Percentiles rank a stretch among this genome's conserved stretches.
These are phyloP conservation scores for Lichenothelia convexa DNA, from an alignment of 495 filamentous ascomycete species.

Conservation along the genomic window DNA sequence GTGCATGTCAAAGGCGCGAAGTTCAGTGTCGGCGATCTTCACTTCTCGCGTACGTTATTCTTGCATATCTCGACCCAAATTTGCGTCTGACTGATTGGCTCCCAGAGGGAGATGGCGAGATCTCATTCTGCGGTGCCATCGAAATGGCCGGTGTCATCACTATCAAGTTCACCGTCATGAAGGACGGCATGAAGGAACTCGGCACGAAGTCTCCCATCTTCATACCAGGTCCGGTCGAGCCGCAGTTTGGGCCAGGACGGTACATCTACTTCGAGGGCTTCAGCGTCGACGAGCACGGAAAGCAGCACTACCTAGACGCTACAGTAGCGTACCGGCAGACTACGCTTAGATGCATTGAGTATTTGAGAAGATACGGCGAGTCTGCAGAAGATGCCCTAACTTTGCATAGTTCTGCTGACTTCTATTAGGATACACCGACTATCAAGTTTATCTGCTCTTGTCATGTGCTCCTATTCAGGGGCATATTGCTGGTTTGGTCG, in stretches of 20 bases:
- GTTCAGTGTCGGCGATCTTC: conserved; percentile 82
- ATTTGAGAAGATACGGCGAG: conserved; percentile 64
- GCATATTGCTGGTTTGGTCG: conserved; percentile 84
- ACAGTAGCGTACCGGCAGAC: conserved; percentile 87
- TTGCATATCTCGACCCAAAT: not conserved
- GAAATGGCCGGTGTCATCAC: conserved; percentile 94
- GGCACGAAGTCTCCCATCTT: conserved; percentile 79
- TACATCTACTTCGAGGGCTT: conserved; percentile 92
- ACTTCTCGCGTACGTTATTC: conserved; percentile 47
- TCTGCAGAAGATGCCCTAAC: not conserved
- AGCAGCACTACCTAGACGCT: conserved; percentile 86
- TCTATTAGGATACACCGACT: conserved; percentile 34
- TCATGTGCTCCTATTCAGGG: conserved; percentile 84
- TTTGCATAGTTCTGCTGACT: not conserved
- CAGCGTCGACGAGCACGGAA: conserved; percentile 75
- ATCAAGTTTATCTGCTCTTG: conserved; percentile 80
- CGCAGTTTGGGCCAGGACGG: conserved; percentile 70
- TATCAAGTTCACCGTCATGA: conserved; percentile 76
- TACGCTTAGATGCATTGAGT: conserved; percentile 66
- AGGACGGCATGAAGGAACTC: conserved; percentile 57
- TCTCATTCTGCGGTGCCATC: conserved; percentile 90
- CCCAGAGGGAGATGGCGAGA: conserved; percentile 73
- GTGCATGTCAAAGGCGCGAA: conserved; percentile 75
- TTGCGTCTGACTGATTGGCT: not conserved
- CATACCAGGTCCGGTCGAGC: conserved; percentile 79